phyloP scores from a whole-genome alignment of 169 alveolate genomes.

The Babesia microti region DNA sequence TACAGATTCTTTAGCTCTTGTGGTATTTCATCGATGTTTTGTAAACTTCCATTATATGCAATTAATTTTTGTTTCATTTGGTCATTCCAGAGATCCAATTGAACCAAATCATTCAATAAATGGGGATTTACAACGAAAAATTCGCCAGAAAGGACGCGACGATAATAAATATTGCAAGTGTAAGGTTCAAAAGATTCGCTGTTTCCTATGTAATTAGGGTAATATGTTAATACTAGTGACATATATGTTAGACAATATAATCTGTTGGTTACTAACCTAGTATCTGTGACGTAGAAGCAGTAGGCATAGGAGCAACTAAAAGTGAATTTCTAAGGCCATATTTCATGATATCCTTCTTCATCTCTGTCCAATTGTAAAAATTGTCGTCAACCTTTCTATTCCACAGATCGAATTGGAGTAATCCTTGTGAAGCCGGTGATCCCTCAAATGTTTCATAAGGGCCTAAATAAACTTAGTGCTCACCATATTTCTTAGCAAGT shows the following conservation, averaged over 20 bases:
- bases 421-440: conserved; percentile 92
- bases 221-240: background rate
- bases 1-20: conserved; percentile 75
- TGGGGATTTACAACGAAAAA: conserved; percentile 95
- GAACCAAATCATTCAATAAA: conserved; percentile 87
- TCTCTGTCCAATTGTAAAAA: conserved; percentile 87
- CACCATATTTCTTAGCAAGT: conserved; percentile 82
- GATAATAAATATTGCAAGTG: conserved; percentile 91
- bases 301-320: conserved; percentile 98
- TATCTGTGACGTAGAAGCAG: conserved; percentile 95
- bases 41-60: conserved; percentile 90
- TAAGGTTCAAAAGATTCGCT: conserved; percentile 97
- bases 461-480: conserved; percentile 22
- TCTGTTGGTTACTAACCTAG: conserved; percentile 62
- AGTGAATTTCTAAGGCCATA: conserved; percentile 94
- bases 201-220: conserved; percentile 69
- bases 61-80: conserved; percentile 85
- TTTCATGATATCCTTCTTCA: conserved; percentile 74
- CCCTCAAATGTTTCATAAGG: conserved; percentile 90
- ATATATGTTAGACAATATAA: background rate
- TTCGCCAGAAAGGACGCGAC: conserved; percentile 97
- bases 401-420: conserved; percentile 95
- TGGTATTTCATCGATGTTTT: conserved; percentile 83
- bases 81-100: conserved; percentile 85
- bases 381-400: conserved; percentile 66